Evolutionary conservation across 495 filamentous ascomycete genomes (phyloP).

Genomic region (Penicillium tannophilum): DNA sequence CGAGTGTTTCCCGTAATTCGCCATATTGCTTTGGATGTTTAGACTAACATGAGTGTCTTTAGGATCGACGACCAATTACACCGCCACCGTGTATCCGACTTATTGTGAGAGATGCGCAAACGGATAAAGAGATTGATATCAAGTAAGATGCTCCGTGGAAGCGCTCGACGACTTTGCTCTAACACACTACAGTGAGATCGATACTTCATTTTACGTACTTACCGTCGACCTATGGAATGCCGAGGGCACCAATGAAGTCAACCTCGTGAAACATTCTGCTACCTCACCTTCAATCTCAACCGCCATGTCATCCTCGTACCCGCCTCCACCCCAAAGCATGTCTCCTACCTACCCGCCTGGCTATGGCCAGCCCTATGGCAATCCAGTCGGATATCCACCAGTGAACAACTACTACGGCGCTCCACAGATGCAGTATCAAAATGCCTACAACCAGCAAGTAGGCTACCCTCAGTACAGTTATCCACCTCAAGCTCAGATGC

Average conservation of each 20-base stretch:
- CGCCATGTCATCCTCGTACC: slow-evolving; percentile 77
- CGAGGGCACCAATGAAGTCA: slow-evolving; percentile 85
- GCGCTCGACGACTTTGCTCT: slow-evolving; percentile 3
- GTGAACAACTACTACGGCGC: slow-evolving; percentile 46
- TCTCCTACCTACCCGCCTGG: slow-evolving; percentile 37
- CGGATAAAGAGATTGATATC: slow-evolving; percentile 85
- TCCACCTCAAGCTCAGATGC: slow-evolving; percentile 34
- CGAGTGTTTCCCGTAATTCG: background rate
- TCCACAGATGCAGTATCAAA: slow-evolving; percentile 41
- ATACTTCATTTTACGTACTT: slow-evolving; percentile 88
- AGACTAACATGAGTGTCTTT: slow-evolving; percentile 23
- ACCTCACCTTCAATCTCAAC: slow-evolving; percentile 88
- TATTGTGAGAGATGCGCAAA: slow-evolving; percentile 74
- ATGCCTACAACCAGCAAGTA: slow-evolving; percentile 47
- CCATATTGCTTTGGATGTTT: background rate
- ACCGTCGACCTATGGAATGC: slow-evolving; percentile 92
- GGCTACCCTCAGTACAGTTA: slow-evolving; percentile 44
- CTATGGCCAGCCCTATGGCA: slow-evolving; percentile 29
- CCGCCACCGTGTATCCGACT: slow-evolving; percentile 91
- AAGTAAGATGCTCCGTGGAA: slow-evolving; percentile 54
- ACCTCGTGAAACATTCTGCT: slow-evolving; percentile 86
- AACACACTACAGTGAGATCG: slow-evolving; percentile 59
- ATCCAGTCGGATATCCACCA: slow-evolving; percentile 40
- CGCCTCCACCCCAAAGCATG: slow-evolving; percentile 55
- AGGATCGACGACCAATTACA: slow-evolving; percentile 96